These are phyloP conservation scores for Colletotrichum sp. DNA, from an alignment of 2,329 filamentous ascomycete species.

Conservation along the genomic window DNA sequence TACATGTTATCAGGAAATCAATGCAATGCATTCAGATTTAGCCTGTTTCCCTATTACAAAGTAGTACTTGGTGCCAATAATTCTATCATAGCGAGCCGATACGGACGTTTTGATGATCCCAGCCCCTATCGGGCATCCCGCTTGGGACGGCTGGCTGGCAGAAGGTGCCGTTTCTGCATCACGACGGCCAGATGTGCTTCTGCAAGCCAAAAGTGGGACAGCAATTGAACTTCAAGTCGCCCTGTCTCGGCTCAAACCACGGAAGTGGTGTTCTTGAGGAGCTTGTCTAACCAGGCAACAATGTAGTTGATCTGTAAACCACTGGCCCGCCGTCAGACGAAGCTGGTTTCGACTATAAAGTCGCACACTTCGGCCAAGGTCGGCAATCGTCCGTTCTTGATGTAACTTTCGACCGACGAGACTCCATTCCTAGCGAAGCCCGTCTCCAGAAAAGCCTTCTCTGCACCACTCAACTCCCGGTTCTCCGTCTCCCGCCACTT, in stretches of 20 bases:
- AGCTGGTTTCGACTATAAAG: constrained; percentile 47
- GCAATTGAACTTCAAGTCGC: neutral
- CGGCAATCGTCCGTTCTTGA: constrained; percentile 39
- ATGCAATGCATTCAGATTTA: neutral
- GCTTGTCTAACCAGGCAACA: neutral
- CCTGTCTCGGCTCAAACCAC: neutral
- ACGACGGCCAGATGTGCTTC: neutral
- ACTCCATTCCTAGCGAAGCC: constrained; percentile 41
- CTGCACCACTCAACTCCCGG: constrained; percentile 57
- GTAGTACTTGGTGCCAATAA: neutral
- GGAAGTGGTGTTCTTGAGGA: neutral
- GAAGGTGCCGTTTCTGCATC: neutral
- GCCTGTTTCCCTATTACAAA: neutral
- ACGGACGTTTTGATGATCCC: neutral
- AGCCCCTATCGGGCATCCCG: neutral
- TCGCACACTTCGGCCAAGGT: constrained; percentile 50
- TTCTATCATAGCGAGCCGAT: neutral
- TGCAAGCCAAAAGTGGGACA: neutral
- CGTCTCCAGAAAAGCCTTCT: constrained; percentile 63
- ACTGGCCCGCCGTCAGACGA: constrained; percentile 34
- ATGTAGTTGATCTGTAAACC: neutral
- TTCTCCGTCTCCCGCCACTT: constrained; percentile 73
- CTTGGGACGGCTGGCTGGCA: neutral
- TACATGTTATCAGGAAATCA: neutral
- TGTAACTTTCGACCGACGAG: constrained; percentile 34